A percentile compares a stretch with the other conserved stretches of the same genome.
phyloP scores from a whole-genome alignment of 495 filamentous ascomycete species.

The Stereocaulon alpinum region DNA sequence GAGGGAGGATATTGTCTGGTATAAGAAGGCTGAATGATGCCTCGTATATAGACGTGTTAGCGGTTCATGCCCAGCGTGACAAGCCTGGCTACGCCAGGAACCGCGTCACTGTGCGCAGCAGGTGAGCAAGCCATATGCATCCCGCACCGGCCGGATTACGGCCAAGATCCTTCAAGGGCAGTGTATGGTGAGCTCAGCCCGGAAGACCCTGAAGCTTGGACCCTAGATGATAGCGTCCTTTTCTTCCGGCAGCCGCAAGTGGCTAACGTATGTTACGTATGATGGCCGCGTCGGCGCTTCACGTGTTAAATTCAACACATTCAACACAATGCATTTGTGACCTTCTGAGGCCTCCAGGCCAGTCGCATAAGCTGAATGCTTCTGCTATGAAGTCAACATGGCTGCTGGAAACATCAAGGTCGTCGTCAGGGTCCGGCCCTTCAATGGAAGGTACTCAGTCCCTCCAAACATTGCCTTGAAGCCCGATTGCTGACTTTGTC shows the following conservation, averaged over 20 bases:
- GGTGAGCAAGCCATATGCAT: neutral
- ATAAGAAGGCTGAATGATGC: neutral
- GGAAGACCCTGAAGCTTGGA: neutral
- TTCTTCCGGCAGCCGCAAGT: conserved; percentile 1
- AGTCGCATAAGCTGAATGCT: conserved; percentile 7
- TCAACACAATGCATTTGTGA: neutral
- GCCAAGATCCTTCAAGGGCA: no score
- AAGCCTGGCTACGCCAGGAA: neutral
- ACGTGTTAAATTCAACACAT: neutral
- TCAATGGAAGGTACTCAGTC: conserved; percentile 18
- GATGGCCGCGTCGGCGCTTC: neutral
- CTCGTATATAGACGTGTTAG: neutral
- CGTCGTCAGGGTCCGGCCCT: conserved; percentile 71
- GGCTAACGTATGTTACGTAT: no score
- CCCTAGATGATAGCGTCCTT: no score
- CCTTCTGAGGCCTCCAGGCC: neutral
- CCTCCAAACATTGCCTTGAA: neutral
- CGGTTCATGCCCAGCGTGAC: neutral
- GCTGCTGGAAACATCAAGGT: conserved; percentile 91
- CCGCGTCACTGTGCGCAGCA: neutral
- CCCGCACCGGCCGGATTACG: neutral
- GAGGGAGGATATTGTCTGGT: neutral
- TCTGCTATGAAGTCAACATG: conserved; percentile 11
- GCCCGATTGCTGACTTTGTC: neutral
- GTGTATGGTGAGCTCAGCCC: neutral